Evolutionary conservation across 352 stramenopile genomes (phyloP), one percentile per base, ranked within the genome.

Genomic region (Phytophthora aleatoria): DNA sequence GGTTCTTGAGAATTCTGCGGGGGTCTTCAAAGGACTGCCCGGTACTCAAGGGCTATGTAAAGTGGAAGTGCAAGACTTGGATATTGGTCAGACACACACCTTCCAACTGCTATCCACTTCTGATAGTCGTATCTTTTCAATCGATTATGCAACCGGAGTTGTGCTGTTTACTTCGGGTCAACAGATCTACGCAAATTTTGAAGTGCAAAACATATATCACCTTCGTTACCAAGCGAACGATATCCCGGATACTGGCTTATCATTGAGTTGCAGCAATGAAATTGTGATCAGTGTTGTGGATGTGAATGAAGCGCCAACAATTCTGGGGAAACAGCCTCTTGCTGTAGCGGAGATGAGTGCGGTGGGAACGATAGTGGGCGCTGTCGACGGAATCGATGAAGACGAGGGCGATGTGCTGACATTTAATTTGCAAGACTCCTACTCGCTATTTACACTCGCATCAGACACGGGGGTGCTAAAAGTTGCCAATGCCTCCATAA

Each of bases 171-270:
- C 67, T 28, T 33, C 28, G n/a, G 53, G 41, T 10, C 48, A 52
- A 24, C 15, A 60, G 24, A 36, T 1, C 4, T 83, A 69, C 30
- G 76, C 75, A 1, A 53, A 90, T 39, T 90, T 83, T 42, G 81
- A 90, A 55, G 35, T 36, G 2, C 59, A 74, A 53, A 77, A 33
- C 31, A 26, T 72, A 26, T 82, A 85, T 50, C 63, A 60, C 0
- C 61, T 90, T 54, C 65, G 62, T 13, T 90, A 90, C 30, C 74
- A 83, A 54, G 66, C 67, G 3, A 87, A 57, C 9, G 81, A 90
- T 52, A 58, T 86, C 2, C 76, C 81, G 1, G 30, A 50, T n/a
- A 49, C 47, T 12, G 74, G 72, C 1, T 39, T 54, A n/a, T 71
- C 77, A 1, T 64, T 90, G 2, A 55, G 64, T 16, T 90, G 81